Evolutionary conservation across 805 yeast species (phyloP), one percentile per base, ranked within the genome.

Genomic region (Millerozyma miso): DNA sequence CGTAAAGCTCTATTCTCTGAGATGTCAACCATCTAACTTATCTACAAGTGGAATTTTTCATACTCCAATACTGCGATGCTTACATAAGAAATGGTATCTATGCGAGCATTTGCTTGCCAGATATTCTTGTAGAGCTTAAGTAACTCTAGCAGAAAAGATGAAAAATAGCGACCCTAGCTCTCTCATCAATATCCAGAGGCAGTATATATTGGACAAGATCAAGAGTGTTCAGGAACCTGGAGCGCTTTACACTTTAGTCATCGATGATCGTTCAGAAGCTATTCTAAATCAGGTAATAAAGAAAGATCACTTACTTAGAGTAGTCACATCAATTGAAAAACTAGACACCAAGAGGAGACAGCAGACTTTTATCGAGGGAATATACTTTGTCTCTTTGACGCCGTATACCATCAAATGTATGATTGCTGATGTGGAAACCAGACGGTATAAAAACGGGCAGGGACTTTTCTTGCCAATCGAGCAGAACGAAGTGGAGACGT

Each of bases 361-460:
- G 14, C 83, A 81, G 59, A 62, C 77, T 2, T 79, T 81, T 15
- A 72, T 87, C 36, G 91, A 85, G 50, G 97, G 89, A 4, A 68
- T 93, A 7, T 93, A 93, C 62, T 65, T 93, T 19, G 62, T 88
- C 14, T 86, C 85, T 39, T 89, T 95, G 0, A 63, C 80, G 4
- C 63, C 67, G 31, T 88, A 77, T 64, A 78, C 83, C 32, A 65
- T 88, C 44, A 83, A 82, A 44, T 90, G 98, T 62, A 72, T 93
- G 16, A 62, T 80, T 38, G 81, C 90, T 0, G 99, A 93, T 62
- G 74, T 77, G 7, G 67, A 71, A 16, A 85, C 91, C 1, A 69
- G 77, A n/a, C 75, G 95, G 43, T 93, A 90, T 64, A 79, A 79
- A 42, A 76, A 73, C 34, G 90, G 90, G 1, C 83, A 85, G 58